Conservation (phyloP, 352 stramenopile species). For the Phytophthora pinifolia region DNA sequence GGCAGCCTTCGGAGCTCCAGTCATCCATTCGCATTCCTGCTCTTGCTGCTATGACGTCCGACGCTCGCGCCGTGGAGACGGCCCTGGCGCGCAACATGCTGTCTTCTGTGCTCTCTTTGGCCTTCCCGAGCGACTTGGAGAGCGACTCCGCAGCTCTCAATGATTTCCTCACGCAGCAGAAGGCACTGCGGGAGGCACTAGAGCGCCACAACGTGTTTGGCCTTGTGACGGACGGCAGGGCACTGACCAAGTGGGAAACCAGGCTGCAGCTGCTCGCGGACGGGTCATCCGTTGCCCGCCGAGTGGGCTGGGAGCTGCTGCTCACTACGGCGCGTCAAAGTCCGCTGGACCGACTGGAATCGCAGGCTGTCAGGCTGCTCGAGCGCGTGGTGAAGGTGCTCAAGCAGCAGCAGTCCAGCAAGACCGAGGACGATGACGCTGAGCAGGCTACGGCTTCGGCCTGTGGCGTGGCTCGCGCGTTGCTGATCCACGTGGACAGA, state of each 20-base stretch:
- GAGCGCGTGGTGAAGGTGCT: slow-evolving; percentile 66
- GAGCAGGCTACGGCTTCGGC: slow-evolving; percentile 34
- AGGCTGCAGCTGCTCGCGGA: slow-evolving; percentile 62
- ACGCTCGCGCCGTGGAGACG: slow-evolving; percentile 17
- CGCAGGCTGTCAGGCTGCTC: slow-evolving; percentile 51
- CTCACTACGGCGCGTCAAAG: slow-evolving; percentile 60
- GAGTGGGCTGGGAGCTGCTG: slow-evolving; percentile 63
- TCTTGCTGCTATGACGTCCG: slow-evolving; percentile 6
- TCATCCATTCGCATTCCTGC: slow-evolving; percentile 12
- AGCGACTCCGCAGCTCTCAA: slow-evolving; percentile 39
- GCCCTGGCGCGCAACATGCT: slow-evolving; percentile 78
- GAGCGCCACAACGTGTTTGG: slow-evolving; percentile 75
- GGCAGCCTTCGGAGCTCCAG: slow-evolving; percentile 16
- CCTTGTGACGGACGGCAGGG: slow-evolving; percentile 71
- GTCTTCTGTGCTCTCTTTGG: slow-evolving; percentile 71
- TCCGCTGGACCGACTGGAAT: slow-evolving; percentile 58
- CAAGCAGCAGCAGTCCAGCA: slow-evolving; percentile 55
- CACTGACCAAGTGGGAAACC: slow-evolving; percentile 71
- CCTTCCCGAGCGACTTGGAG: slow-evolving; percentile 59
- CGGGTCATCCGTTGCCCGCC: slow-evolving; percentile 28
- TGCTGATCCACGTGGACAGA: slow-evolving; percentile 52
- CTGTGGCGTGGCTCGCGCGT: slow-evolving; percentile 44
- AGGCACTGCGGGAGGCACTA: slow-evolving; percentile 49
- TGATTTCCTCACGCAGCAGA: slow-evolving; percentile 52
- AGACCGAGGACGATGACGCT: slow-evolving; percentile 30